Percentiles rank a stretch among this genome's conserved stretches.
These are phyloP conservation scores for Neurospora sp. DNA, from an alignment of 495 filamentous ascomycete genomes.

Conservation along the genomic window DNA sequence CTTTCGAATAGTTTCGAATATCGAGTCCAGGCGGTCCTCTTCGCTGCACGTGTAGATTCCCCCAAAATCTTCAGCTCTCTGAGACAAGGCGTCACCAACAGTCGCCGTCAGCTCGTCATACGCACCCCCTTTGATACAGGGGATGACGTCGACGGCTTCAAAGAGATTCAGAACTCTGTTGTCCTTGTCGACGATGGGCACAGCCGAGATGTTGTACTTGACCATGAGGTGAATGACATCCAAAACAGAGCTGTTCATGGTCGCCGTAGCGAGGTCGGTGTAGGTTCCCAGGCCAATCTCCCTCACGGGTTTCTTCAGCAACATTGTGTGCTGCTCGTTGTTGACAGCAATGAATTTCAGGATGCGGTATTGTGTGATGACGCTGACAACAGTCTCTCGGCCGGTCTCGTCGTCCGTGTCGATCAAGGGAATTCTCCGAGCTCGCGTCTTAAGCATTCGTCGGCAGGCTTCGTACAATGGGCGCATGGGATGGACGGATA, in stretches of 20 bases:
- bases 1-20: constrained; percentile 94
- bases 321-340: constrained; percentile 83
- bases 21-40: constrained; percentile 84
- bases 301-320: constrained; percentile 75
- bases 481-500: constrained; percentile 80
- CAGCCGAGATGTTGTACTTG: constrained; percentile 82
- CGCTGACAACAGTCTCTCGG: constrained; percentile 85
- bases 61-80: constrained; percentile 81
- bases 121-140: constrained; percentile 82
- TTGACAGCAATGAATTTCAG: constrained; percentile 94
- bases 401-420: constrained; percentile 93
- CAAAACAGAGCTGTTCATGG: constrained; percentile 88
- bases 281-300: constrained; percentile 88
- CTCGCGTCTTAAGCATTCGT: constrained; percentile 85
- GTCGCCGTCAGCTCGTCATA: constrained; percentile 84
- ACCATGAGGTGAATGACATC: constrained; percentile 94
- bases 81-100: constrained; percentile 84
- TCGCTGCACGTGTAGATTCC: constrained; percentile 94
- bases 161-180: constrained; percentile 88
- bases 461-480: constrained; percentile 94
- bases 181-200: constrained; percentile 82
- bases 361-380: constrained; percentile 96
- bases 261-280: constrained; percentile 64
- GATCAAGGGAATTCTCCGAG: constrained; percentile 86
- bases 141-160: constrained; percentile 94